phyloP scores from a whole-genome alignment of 1,284 basidiomycete genomes.

The Tausonia pullulans region DNA sequence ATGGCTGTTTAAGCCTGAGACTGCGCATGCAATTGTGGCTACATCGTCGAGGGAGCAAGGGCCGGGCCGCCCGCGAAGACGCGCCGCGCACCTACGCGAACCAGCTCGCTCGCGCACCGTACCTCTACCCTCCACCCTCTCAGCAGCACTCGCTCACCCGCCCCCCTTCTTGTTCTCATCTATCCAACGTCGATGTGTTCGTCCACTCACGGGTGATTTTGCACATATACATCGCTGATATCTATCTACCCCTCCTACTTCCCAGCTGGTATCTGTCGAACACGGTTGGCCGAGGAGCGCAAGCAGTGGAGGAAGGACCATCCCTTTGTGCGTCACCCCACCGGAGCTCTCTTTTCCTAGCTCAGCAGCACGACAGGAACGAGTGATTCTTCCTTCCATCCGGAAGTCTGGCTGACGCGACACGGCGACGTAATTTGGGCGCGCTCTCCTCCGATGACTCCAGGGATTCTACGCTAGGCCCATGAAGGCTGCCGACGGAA shows the following conservation, averaged over 20 bases:
- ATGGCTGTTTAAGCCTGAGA: no score
- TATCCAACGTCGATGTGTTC: not conserved
- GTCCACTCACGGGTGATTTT: not conserved
- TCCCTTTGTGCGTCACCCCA: constrained; percentile 59
- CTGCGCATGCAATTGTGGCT: no score
- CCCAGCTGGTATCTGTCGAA: constrained; percentile 47
- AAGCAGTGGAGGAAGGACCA: constrained; percentile 99
- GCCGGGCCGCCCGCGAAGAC: no score
- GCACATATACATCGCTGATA: not conserved
- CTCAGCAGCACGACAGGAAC: not conserved
- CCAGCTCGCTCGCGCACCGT: not conserved
- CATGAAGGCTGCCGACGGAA: constrained; percentile 75
- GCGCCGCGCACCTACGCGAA: not conserved
- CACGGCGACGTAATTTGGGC: not conserved
- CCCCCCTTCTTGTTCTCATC: not conserved
- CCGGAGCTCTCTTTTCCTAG: not conserved
- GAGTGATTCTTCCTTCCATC: constrained; percentile 1
- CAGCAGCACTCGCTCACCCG: not conserved
- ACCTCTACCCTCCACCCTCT: not conserved
- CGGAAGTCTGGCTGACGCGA: not conserved
- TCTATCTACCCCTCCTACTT: not conserved
- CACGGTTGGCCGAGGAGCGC: constrained; percentile 84
- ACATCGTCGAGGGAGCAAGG: no score
- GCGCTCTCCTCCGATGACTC: not conserved
- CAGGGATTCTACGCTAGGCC: constrained; percentile 97